These are phyloP conservation scores for Mariannaea sp. DNA, from an alignment of 2,329 filamentous ascomycete species.

Conservation along the genomic window DNA sequence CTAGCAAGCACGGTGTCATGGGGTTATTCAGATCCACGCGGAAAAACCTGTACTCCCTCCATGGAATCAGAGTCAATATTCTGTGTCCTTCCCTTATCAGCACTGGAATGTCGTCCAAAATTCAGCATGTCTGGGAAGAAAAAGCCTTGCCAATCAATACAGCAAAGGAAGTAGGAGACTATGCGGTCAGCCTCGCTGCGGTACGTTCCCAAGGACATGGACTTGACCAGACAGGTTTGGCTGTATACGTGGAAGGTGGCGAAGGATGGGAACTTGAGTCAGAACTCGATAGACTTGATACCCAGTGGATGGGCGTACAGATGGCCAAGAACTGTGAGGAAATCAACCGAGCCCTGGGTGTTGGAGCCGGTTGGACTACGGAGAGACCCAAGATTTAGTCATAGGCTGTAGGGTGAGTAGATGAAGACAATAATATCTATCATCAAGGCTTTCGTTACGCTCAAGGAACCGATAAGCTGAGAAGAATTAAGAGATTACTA, in stretches of 20 bases:
- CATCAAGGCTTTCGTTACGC: too few relatives aligned
- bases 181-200: background rate
- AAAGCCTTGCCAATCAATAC: background rate
- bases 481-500: too few relatives aligned
- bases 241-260: background rate
- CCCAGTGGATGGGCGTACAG: background rate
- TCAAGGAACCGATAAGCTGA: too few relatives aligned
- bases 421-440: too few relatives aligned
- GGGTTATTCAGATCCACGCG: background rate
- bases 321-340: background rate
- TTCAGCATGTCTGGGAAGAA: conserved; percentile 1
- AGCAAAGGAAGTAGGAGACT: background rate
- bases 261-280: background rate
- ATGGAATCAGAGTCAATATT: conserved; percentile 1
- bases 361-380: background rate
- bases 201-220: background rate
- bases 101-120: background rate
- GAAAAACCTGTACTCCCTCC: background rate
- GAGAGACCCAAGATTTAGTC: background rate
- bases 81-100: background rate
- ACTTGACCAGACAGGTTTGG: background rate
- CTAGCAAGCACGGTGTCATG: background rate
- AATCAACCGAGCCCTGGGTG: background rate
- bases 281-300: background rate
- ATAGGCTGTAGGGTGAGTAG: too few relatives aligned